Conservation (phyloP, 495 filamentous ascomycete species). For the Xylaria flabelliformis region DNA sequence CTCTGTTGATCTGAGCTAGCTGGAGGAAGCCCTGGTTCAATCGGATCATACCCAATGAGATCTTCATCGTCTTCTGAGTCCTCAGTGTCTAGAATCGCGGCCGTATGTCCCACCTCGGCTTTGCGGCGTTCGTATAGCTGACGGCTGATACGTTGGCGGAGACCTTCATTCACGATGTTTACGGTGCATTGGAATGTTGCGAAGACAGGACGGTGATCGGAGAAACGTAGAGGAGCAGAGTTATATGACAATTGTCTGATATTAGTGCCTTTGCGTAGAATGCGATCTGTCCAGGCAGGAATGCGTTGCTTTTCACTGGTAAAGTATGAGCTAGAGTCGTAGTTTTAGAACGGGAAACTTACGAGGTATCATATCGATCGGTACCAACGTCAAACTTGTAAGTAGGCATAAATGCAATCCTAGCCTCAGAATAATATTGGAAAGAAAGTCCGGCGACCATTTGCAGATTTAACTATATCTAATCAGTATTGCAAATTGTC, state of each 20-base stretch:
- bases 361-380: conserved; percentile 92
- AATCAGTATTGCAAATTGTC: conserved; percentile 29
- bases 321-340: conserved; percentile 21
- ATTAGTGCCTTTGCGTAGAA: conserved; percentile 83
- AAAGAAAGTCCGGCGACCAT: conserved; percentile 93
- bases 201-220: conserved; percentile 93
- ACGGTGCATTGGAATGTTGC: conserved; percentile 85
- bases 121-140: conserved; percentile 75
- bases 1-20: conserved; percentile 88
- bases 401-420: conserved; percentile 85
- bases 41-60: conserved; percentile 71
- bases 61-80: conserved; percentile 75
- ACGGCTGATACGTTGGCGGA: conserved; percentile 71
- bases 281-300: conserved; percentile 95
- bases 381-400: conserved; percentile 93
- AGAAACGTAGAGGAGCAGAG: conserved; percentile 79
- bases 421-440: conserved; percentile 86
- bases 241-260: conserved; percentile 83
- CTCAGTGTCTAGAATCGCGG: conserved; percentile 52
- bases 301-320: conserved; percentile 87
- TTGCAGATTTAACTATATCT: conserved; percentile 80
- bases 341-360: conserved; percentile 42
- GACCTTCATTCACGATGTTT: conserved; percentile 74
- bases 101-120: conserved; percentile 58
- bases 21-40: conserved; percentile 81